These are phyloP conservation scores for Acanthamoeba triangularis DNA, from an alignment of 208 protist species.

Conservation along the genomic window DNA sequence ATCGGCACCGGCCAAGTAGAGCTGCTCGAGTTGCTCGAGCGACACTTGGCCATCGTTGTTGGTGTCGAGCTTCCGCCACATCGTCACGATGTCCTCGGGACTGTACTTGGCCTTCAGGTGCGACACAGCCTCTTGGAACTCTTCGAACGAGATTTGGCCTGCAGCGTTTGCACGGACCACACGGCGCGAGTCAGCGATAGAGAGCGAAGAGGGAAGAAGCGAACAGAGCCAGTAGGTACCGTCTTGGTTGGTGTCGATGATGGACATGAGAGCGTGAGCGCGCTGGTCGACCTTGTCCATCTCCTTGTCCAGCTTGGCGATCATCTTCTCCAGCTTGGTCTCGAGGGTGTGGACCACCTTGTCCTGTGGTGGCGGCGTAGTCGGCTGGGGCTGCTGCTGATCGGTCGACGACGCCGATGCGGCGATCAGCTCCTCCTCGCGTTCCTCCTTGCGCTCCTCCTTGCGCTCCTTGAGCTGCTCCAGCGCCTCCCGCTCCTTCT, in stretches of 20 bases:
- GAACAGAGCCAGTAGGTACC: not conserved
- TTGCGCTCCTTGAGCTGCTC: not conserved
- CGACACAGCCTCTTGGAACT: not conserved
- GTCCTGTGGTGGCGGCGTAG: not conserved
- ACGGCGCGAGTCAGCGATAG: not conserved
- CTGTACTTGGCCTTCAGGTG: conserved; percentile 29
- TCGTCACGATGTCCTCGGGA: not conserved
- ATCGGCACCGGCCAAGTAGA: not conserved
- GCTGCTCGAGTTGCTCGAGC: not conserved
- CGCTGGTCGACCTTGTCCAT: not conserved
- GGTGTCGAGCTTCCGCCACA: conserved; percentile 6
- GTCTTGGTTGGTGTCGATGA: conserved; percentile 38
- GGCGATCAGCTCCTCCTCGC: not conserved
- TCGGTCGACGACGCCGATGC: not conserved
- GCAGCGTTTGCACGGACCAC: not conserved
- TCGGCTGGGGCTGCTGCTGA: no score
- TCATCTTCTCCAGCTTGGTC: conserved; percentile 31
- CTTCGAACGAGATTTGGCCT: conserved; percentile 22
- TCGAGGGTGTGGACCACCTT: conserved; percentile 7
- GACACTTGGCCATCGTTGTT: conserved; percentile 11
- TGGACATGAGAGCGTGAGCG: conserved; percentile 1
- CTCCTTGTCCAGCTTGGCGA: conserved; percentile 1
- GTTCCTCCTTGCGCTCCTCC: conserved; percentile 8
- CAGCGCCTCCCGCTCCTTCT: conserved; percentile 15
- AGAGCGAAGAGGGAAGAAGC: not conserved